Conservation (phyloP, 176 grass and related monocot species). For the Ensete glaucum region DNA sequence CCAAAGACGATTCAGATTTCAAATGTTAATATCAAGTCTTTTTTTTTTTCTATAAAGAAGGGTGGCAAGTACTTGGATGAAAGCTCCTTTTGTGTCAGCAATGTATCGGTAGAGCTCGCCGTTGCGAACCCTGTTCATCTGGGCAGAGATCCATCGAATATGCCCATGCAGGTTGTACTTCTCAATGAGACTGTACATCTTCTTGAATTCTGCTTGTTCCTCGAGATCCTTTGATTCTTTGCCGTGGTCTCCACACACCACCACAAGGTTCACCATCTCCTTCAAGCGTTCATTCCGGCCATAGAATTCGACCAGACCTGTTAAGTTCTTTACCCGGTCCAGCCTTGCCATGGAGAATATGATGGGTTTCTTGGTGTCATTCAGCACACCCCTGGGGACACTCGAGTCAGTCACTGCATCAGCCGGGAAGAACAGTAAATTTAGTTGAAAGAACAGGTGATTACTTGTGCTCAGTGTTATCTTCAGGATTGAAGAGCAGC, state of each 20-base stretch:
- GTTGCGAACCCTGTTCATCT: conserved; percentile 98
- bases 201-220: conserved; percentile 88
- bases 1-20: neutral
- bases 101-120: conserved; percentile 94
- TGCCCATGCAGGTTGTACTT: conserved; percentile 69
- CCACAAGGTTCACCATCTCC: conserved; percentile 86
- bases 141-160: conserved; percentile 90
- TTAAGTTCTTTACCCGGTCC: conserved; percentile 89
- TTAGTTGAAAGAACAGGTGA: neutral
- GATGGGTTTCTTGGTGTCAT: conserved; percentile 84
- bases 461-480: conserved; percentile 84
- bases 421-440: neutral
- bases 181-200: conserved; percentile 82
- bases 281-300: conserved; percentile 52
- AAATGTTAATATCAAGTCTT: neutral
- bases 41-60: neutral
- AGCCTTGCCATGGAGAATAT: conserved; percentile 97
- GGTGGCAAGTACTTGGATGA: conserved; percentile 51
- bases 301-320: conserved; percentile 84
- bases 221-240: conserved; percentile 89
- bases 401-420: conserved; percentile 12
- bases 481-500: conserved; percentile 58
- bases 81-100: conserved; percentile 71
- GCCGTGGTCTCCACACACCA: conserved; percentile 81
- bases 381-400: conserved; percentile 56